Base-by-base conservation (phyloP, 176 grass and related monocot species). In the maize (Zea mays) region DNA sequence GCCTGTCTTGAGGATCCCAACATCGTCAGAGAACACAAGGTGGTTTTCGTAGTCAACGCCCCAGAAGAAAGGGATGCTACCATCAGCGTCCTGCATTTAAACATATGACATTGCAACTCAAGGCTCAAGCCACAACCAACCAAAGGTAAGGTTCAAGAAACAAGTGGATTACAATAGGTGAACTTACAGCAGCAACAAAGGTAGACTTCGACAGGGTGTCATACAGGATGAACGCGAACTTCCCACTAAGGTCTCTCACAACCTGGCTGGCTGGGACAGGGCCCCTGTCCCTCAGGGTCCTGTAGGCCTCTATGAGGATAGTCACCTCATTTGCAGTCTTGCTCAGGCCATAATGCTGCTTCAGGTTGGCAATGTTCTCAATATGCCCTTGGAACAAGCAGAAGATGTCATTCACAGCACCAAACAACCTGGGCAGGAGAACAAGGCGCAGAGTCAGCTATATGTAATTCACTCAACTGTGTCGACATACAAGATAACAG, bases 261-360 rank as follows among this genome's bases (percentile, higher is more conserved):
- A 97, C 94, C 81, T 97, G 91, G 69, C 94, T 94, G 3, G 91
- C 90, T 45, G 90, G 94, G 69, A 76, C 84, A 3, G 94, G 94
- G 2, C 94, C 94, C 75, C 94, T 87, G 72, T 97, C 94, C 77
- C 94, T 85, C 70, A 93, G 85, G 65, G 94, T 93, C 71, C 89
- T 90, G 71, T 97, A 97, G 12, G 94, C 94, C 73, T 94, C 94
- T 6, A 94, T 94, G 36, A 97, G 69, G 76, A 97, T 89, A 41
- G 90, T 88, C 52, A 92, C 91, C 84, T 94, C 94, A 62, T 88
- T 93, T 1, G 91, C 90, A 40, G 84, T 93, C 81, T 93, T 97
- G 82, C 84, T 80, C 62, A 97, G 62, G 47, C 94, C 94, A 47
- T 97, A 97, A 64, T 97, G 88, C 62, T 97, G 91, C 82, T 97